Conservation (phyloP, 139 green algal genomes). For the Asterochloris sp. region DNA sequence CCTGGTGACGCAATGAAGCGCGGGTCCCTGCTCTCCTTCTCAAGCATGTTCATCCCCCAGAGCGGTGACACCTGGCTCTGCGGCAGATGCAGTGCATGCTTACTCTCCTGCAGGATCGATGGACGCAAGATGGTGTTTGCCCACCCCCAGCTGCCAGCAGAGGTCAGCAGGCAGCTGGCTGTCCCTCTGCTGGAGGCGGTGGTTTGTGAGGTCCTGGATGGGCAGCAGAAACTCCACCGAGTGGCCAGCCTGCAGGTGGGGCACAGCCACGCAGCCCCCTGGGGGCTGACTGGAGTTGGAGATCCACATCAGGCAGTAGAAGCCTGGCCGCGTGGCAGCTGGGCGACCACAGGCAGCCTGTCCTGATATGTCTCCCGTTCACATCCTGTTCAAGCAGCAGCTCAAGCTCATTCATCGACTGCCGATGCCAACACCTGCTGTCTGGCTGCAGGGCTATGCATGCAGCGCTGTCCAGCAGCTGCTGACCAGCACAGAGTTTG, state of each 20-base stretch:
- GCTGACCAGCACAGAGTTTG: slow-evolving; percentile 27
- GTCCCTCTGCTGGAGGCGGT: slow-evolving; percentile 41
- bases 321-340: too few relatives aligned
- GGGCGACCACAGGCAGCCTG: neutral
- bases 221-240: slow-evolving; percentile 12
- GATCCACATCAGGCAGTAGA: neutral
- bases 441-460: neutral
- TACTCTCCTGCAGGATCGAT: slow-evolving; percentile 42
- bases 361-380: neutral
- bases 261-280: neutral
- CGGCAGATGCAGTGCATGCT: neutral
- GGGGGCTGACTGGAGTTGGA: neutral
- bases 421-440: neutral
- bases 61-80: neutral
- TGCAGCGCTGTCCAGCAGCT: slow-evolving; percentile 13
- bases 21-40: neutral
- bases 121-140: slow-evolving; percentile 30
- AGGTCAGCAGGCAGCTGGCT: slow-evolving; percentile 31
- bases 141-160: slow-evolving; percentile 34
- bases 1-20: too few relatives aligned
- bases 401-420: neutral
- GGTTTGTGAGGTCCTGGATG: slow-evolving; percentile 35
- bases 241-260: slow-evolving; percentile 26
- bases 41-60: neutral
- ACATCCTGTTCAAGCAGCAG: neutral